phyloP scores from a whole-genome alignment of 495 filamentous ascomycete species.

The Talaromyces wortmannii region DNA sequence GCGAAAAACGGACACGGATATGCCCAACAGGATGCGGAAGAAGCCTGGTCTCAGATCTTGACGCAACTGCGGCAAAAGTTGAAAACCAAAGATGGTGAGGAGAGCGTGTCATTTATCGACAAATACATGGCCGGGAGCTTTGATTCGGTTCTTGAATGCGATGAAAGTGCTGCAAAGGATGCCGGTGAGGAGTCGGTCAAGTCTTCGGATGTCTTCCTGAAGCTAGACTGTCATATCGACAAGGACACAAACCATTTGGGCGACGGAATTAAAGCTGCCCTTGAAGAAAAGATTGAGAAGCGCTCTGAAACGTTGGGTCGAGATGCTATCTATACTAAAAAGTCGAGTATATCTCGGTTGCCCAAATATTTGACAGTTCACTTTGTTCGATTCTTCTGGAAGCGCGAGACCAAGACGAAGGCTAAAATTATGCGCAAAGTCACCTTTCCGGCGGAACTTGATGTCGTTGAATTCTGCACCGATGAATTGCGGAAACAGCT shows the following conservation, averaged over 20 bases:
- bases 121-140: slow-evolving; percentile 84
- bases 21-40: slow-evolving; percentile 95
- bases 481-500: slow-evolving; percentile 78
- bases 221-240: slow-evolving; percentile 92
- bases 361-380: slow-evolving; percentile 96
- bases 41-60: slow-evolving; percentile 96
- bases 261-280: slow-evolving; percentile 74
- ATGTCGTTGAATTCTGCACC: slow-evolving; percentile 91
- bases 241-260: slow-evolving; percentile 77
- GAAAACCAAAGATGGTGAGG: slow-evolving; percentile 51
- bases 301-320: slow-evolving; percentile 68
- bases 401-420: slow-evolving; percentile 88
- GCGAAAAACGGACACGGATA: slow-evolving; percentile 75
- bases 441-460: slow-evolving; percentile 86
- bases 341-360: slow-evolving; percentile 76
- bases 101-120: slow-evolving; percentile 68
- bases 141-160: slow-evolving; percentile 68
- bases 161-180: slow-evolving; percentile 72
- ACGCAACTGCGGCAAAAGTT: slow-evolving; percentile 78
- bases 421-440: slow-evolving; percentile 99
- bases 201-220: slow-evolving; percentile 72
- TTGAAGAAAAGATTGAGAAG: slow-evolving; percentile 90
- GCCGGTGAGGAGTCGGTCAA: slow-evolving; percentile 62
- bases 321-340: slow-evolving; percentile 81
- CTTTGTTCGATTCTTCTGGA: slow-evolving; percentile 98